Base-by-base conservation (phyloP, 169 alveolate species). In the Cryptosporidium sp. region DNA sequence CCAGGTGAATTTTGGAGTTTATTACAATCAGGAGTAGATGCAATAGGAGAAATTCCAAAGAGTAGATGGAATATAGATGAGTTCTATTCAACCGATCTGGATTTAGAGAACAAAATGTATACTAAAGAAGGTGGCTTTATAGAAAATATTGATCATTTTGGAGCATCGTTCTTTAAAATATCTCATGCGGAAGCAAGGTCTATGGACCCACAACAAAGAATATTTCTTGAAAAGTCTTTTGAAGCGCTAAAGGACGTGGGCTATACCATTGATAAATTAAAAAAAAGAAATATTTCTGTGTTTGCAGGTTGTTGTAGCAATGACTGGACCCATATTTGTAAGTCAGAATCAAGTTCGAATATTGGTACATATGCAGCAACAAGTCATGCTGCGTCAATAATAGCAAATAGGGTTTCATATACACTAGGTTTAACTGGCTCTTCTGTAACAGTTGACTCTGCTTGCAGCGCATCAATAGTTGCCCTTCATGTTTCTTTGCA, bases 171-270 rank as follows among this genome's bases (percentile, higher is more conserved):
- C 86, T 93, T 92, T 74, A 69, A 86, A 23, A 91, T 92, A 45
- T 69, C 93, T 0, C 91, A 92, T 51, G 89, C 93, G 18, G 93
- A 92, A 80, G 96, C 96, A n/a, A 91, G 85, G 33, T 80, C 95
- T 16, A 94, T 94, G 96, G 96, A 94, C 65, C 96, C 96, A 0
- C 96, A 93, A 69, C 96, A 94, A 85, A 84, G 96, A 41, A 89
- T 93, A 41, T 70, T 94, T 35, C 89, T 94, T 69, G 95, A 94
- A 84, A 86, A 85, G 18, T 71, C 95, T 35, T 91, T 80, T 70
- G 95, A 74, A 52, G 94, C 95, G 41, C 73, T 94, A 71, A 85
- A 65, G 67, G 85, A 87, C 71, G 89, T 94, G 12, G 95, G 95
- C 23, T 86, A 26, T 50, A 62, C 91, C 10, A 71, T 61, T 70